Conservation (phyloP, 495 filamentous ascomycete genomes). For the Melanomma pulvis-pyrius region DNA sequence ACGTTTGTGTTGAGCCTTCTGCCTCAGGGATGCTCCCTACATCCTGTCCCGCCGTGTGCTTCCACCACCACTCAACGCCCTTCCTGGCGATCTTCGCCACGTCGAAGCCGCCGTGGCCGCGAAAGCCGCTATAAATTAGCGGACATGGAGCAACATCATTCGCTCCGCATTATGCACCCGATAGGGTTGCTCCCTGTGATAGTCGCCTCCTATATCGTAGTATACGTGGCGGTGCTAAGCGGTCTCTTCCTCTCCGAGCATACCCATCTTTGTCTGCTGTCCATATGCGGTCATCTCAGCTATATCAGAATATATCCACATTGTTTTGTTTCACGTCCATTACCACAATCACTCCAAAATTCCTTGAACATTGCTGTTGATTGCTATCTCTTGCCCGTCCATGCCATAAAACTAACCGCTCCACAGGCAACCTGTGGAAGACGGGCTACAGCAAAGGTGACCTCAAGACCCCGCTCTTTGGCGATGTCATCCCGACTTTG, state of each 20-base stretch:
- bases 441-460: constrained; percentile 63
- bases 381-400: constrained; percentile 6
- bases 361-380: not conserved
- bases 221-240: constrained; percentile 9
- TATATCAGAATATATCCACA: constrained; percentile 15
- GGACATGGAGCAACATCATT: not conserved
- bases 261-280: constrained; percentile 5
- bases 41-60: too few species aligned
- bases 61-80: not conserved
- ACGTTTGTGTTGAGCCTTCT: not conserved
- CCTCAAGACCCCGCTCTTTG: constrained; percentile 67
- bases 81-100: constrained; percentile 1
- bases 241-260: not conserved
- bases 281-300: constrained; percentile 11
- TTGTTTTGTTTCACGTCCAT: constrained; percentile 15
- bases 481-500: constrained; percentile 63
- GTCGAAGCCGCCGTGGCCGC: constrained; percentile 6
- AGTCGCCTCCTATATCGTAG: constrained; percentile 15
- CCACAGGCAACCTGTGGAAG: constrained; percentile 65
- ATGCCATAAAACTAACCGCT: constrained; percentile 19
- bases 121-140: constrained; percentile 7
- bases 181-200: constrained; percentile 19
- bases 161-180: constrained; percentile 11
- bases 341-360: not conserved
- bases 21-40: not conserved